Evolutionary conservation across 2,329 filamentous ascomycete genomes (phyloP).

Genomic region (Penicillium brevicompactum): DNA sequence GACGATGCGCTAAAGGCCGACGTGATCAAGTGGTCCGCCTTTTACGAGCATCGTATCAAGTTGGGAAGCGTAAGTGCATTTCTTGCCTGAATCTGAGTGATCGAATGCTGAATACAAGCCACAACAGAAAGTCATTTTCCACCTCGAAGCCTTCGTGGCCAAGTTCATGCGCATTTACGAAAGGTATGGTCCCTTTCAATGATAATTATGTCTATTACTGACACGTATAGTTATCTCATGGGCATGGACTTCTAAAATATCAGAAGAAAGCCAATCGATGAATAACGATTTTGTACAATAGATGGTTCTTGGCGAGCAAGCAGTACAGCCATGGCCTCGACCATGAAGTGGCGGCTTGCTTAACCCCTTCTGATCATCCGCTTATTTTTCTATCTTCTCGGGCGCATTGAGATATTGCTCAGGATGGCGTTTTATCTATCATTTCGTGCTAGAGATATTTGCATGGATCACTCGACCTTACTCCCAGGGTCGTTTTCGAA

Average conservation of each 20-base stretch:
- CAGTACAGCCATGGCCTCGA: neutral
- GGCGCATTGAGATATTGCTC: constrained; percentile 14
- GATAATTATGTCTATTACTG: constrained; percentile 30
- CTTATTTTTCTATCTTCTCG: neutral
- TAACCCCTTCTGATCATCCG: neutral
- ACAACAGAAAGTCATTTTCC: constrained; percentile 85
- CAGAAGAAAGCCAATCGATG: constrained; percentile 18
- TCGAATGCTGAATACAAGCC: constrained; percentile 1
- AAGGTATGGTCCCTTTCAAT: constrained; percentile 62
- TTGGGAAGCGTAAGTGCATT: constrained; percentile 64
- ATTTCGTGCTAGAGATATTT: neutral
- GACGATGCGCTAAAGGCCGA: constrained; percentile 90
- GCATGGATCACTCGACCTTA: neutral
- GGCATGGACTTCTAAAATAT: constrained; percentile 68
- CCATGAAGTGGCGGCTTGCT: neutral
- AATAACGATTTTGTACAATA: constrained; percentile 34
- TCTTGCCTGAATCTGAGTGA: too few species aligned
- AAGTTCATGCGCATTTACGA: constrained; percentile 98
- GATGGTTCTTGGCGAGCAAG: constrained; percentile 5
- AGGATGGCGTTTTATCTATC: constrained; percentile 11
- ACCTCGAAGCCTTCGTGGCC: constrained; percentile 95
- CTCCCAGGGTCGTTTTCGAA: neutral
- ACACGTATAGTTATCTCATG: constrained; percentile 60
- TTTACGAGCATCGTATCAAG: constrained; percentile 94
- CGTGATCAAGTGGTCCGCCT: constrained; percentile 92